Evolutionary conservation across 106 monocot species (phyloP), one percentile per base, ranked within the genome.

Genomic region (Allium fistulosum): DNA sequence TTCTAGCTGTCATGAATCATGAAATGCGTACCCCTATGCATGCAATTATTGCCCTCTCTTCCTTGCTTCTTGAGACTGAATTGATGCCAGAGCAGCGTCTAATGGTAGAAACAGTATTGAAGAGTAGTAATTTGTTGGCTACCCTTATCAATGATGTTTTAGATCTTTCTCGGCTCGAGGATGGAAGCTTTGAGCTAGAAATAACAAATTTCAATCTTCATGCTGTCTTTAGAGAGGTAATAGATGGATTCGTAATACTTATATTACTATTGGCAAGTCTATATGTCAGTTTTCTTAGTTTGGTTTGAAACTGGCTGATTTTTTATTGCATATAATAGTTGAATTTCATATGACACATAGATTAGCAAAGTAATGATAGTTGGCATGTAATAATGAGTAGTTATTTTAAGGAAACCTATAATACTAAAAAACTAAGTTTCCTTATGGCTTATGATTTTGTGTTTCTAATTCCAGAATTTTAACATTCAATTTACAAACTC

Each of bases 1-100:
- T 96, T 71, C 76, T 96, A 53, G 83, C 88, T 65, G 91, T 96
- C 51, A 96, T 96, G 96, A 96, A 96, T 66, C 91, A 91, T 78
- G 96, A 96, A 76, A 88, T 96, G 91, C 76, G 80, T 65, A 91
- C 91, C 51, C 91, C 96, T 53, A 81, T 91, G 80, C 77, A 88
- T 79, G 88, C 88, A 51, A 84, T 96, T 27, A 78, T 84, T 73
- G 79, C 88, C 65, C 71, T 91, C 53, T 96, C 86, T 10, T 85
- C 96, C 4, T 62, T 91, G 49, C 88, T 96, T 62, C 69, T 96
- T 50, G 96, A 91, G 78, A 91, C 88, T 48, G 86, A 96, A 63
- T 72, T 96, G n/a, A 82, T 77, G 51, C 80, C 96, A 27, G 91
- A 96, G 67, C 88, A 88, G 62, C 81, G 88, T 7, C 51, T 88